phyloP scores from a whole-genome alignment of 257 asterid species.

The Solanum chilense region DNA sequence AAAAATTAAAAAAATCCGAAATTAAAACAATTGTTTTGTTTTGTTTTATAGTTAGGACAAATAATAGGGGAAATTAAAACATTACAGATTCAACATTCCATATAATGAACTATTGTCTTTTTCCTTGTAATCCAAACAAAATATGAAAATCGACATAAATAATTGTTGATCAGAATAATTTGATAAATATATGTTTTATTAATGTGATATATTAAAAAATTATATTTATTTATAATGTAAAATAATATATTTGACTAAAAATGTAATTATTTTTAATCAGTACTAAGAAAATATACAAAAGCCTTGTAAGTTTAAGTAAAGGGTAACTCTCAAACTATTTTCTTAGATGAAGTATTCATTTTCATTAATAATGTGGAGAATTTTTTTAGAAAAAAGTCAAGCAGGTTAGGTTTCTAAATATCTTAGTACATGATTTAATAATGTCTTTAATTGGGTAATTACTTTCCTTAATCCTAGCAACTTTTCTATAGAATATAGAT shows the following conservation, averaged over 20 bases:
- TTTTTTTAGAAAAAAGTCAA: neutral
- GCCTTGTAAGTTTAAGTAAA: neutral
- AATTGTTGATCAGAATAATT: neutral
- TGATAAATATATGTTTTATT: neutral
- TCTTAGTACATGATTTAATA: neutral
- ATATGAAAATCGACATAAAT: neutral
- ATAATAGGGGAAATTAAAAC: neutral
- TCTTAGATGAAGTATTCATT: neutral
- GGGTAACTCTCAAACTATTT: neutral
- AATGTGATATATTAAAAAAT: neutral
- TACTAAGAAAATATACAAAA: neutral
- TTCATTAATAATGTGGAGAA: neutral
- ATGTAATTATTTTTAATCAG: neutral
- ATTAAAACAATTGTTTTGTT: neutral
- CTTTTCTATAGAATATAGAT: neutral
- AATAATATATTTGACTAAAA: neutral
- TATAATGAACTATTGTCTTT: neutral
- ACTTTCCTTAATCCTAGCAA: neutral
- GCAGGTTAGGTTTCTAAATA: neutral
- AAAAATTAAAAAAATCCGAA: neutral
- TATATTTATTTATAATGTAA: neutral
- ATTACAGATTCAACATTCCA: neutral
- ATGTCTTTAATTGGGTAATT: neutral
- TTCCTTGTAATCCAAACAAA: neutral
- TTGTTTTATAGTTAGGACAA: no score